phyloP scores from a whole-genome alignment of 1,139 yeast species.

The Pneumocystis canis region DNA sequence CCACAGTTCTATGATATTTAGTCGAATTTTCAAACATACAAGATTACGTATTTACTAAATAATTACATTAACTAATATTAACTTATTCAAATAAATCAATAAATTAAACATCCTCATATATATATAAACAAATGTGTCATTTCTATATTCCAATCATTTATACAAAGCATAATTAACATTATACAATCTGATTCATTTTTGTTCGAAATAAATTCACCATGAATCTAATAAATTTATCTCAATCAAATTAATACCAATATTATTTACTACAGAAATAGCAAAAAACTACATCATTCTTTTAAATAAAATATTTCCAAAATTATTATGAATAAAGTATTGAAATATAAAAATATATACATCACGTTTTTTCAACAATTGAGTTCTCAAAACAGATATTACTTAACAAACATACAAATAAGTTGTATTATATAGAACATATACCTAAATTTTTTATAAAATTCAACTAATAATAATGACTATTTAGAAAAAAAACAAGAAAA shows the following conservation, averaged over 20 bases:
- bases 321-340: not conserved
- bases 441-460: not conserved
- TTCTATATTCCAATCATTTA: not conserved
- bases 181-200: not conserved
- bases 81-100: conserved; percentile 28
- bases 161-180: not conserved
- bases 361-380: conserved; percentile 25
- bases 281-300: conserved; percentile 90
- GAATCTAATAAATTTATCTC: conserved; percentile 74
- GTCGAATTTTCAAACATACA: not conserved
- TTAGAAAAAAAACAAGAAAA: not conserved
- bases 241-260: conserved; percentile 49
- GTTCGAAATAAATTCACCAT: conserved; percentile 50
- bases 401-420: no score
- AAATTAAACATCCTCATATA: no score
- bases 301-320: conserved; percentile 40
- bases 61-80: conserved; percentile 28
- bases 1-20: not conserved
- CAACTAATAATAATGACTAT: not conserved
- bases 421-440: no score
- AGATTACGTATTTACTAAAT: conserved; percentile 22
- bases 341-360: conserved; percentile 25
- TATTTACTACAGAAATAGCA: conserved; percentile 62
- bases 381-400: conserved; percentile 20
- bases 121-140: not conserved